Percentiles rank a stretch among this genome's conserved stretches.
Evolutionary conservation across 495 filamentous ascomycete species (phyloP).

Genomic region (Penicillium manginii): DNA sequence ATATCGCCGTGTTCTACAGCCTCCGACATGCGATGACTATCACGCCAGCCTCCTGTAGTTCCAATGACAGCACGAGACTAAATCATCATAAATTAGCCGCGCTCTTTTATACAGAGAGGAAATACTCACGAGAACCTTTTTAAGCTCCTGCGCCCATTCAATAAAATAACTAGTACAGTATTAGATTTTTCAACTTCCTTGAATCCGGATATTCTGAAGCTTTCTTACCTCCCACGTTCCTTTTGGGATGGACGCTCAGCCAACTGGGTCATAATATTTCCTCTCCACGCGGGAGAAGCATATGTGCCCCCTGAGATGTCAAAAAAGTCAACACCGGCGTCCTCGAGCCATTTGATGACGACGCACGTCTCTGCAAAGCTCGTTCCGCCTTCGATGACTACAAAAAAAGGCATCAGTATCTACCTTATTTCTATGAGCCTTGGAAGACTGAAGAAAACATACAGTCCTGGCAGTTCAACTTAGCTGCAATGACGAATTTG

Average conservation of each 20-base stretch:
- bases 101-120: not conserved
- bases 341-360: slow-evolving; percentile 23
- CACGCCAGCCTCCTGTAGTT: slow-evolving; percentile 22
- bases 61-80: slow-evolving; percentile 25
- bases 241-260: slow-evolving; percentile 21
- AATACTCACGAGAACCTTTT: slow-evolving; percentile 20
- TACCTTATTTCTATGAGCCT: not conserved
- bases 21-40: slow-evolving; percentile 21
- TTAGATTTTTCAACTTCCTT: not conserved
- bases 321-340: slow-evolving; percentile 22
- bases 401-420: not conserved
- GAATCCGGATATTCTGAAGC: not conserved
- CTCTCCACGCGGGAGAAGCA: slow-evolving; percentile 23
- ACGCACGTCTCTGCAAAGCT: slow-evolving; percentile 26
- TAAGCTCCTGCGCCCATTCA: slow-evolving; percentile 24
- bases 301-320: slow-evolving; percentile 26
- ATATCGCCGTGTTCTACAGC: slow-evolving; percentile 20
- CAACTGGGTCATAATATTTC: slow-evolving; percentile 22
- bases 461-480: slow-evolving; percentile 25
- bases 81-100: not conserved
- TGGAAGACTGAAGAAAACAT: not conserved
- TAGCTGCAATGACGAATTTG: slow-evolving; percentile 21
- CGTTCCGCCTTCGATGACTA: slow-evolving; percentile 20
- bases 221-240: slow-evolving; percentile 16
- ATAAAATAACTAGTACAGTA: slow-evolving; percentile 15